Conservation (phyloP, 2,329 filamentous ascomycete species). For the Phaeosphaeria sp. region DNA sequence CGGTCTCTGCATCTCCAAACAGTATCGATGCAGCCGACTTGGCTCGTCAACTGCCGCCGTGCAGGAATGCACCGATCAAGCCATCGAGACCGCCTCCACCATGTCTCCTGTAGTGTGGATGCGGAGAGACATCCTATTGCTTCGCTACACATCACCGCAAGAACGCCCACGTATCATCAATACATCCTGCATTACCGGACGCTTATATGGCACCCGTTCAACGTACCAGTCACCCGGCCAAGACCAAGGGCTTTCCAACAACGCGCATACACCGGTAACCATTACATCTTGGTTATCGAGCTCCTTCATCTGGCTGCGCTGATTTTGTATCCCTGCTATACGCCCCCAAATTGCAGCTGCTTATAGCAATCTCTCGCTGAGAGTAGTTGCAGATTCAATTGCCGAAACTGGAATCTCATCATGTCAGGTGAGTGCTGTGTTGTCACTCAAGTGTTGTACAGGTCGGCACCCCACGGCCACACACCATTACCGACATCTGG, state of each 20-base stretch:
- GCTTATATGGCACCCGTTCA: conserved; percentile 3
- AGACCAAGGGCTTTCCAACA: conserved; percentile 7
- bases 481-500: neutral
- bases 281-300: conserved; percentile 6
- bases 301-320: neutral
- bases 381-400: conserved; percentile 1
- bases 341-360: neutral
- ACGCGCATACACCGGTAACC: conserved; percentile 2
- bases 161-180: conserved; percentile 24
- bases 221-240: conserved; percentile 1
- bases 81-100: conserved; percentile 10
- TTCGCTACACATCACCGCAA: conserved; percentile 15
- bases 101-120: conserved; percentile 16
- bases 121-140: conserved; percentile 18
- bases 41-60: conserved; percentile 16
- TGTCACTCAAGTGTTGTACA: conserved; percentile 11
- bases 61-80: conserved; percentile 15
- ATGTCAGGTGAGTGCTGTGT: conserved; percentile 10
- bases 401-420: conserved; percentile 1
- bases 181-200: conserved; percentile 20
- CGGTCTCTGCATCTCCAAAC: conserved; percentile 6
- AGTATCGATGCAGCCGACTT: conserved; percentile 5
- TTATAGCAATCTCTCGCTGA: neutral
- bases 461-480: conserved; percentile 7
- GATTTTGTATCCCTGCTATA: neutral